Conservation (phyloP, 805 yeast species). For the Suhomyces sp. region DNA sequence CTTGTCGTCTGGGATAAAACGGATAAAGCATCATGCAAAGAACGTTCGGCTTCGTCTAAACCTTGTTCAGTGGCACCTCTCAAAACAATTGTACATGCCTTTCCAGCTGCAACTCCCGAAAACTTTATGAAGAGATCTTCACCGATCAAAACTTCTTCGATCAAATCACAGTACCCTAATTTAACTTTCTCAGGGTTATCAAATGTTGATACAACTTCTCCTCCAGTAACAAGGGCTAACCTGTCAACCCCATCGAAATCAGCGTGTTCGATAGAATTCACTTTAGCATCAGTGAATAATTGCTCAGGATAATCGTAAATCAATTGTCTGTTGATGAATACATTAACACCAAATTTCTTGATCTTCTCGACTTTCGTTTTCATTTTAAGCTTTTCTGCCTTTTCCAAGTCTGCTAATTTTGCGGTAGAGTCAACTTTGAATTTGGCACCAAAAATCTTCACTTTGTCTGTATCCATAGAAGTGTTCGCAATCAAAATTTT, state of each 20-base stretch:
- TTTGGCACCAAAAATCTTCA: slow-evolving; percentile 95
- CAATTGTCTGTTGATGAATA: slow-evolving; percentile 93
- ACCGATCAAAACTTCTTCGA: slow-evolving; percentile 92
- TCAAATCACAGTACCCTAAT: slow-evolving; percentile 82
- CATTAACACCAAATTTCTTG: slow-evolving; percentile 79
- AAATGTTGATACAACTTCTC: slow-evolving; percentile 95
- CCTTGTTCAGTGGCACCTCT: slow-evolving; percentile 57
- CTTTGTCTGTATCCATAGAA: slow-evolving; percentile 95
- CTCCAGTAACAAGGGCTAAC: slow-evolving; percentile 94
- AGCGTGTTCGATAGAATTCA: slow-evolving; percentile 95
- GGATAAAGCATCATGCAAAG: slow-evolving; percentile 90
- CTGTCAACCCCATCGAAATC: slow-evolving; percentile 98
- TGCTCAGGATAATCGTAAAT: slow-evolving; percentile 99
- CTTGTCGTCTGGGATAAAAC: slow-evolving; percentile 93
- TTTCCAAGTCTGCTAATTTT: slow-evolving; percentile 89
- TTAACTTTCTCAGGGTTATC: slow-evolving; percentile 86
- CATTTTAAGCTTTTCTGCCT: slow-evolving; percentile 94
- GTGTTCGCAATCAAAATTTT: slow-evolving; percentile 92
- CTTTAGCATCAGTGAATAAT: slow-evolving; percentile 79
- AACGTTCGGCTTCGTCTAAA: slow-evolving; percentile 48
- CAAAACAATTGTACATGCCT: slow-evolving; percentile 92
- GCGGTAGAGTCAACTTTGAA: slow-evolving; percentile 94
- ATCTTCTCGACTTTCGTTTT: slow-evolving; percentile 84
- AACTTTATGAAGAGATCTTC: slow-evolving; percentile 88
- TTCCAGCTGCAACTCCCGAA: slow-evolving; percentile 93